phyloP scores from a whole-genome alignment of 352 stramenopile species.

The Thalassiosira ordinaria region DNA sequence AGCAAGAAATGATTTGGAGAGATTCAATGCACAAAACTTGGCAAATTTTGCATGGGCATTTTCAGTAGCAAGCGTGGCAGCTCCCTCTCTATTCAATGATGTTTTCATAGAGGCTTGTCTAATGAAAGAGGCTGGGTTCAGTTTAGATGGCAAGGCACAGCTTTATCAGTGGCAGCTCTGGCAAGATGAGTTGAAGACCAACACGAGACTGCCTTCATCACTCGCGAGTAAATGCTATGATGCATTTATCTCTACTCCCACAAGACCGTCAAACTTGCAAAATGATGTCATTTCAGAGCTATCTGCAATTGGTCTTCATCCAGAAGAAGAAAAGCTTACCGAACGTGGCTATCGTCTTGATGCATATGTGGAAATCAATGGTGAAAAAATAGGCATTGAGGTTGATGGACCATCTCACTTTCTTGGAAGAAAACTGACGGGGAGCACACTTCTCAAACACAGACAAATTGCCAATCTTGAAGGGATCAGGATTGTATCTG shows the following conservation, averaged over 20 bases:
- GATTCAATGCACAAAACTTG: slow-evolving; percentile 8
- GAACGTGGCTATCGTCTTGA: slow-evolving; percentile 34
- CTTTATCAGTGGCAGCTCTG: slow-evolving; percentile 40
- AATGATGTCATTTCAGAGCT: slow-evolving; percentile 30
- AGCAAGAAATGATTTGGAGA: too few species aligned
- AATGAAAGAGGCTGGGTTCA: slow-evolving; percentile 12
- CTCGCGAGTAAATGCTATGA: slow-evolving; percentile 8
- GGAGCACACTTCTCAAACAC: slow-evolving; percentile 38
- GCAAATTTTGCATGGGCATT: slow-evolving; percentile 42
- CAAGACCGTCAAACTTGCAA: not conserved
- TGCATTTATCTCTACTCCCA: not conserved
- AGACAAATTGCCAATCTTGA: slow-evolving; percentile 39
- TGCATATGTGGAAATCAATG: slow-evolving; percentile 27
- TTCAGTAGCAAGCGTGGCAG: not conserved
- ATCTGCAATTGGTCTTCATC: slow-evolving; percentile 22
- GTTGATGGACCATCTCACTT: slow-evolving; percentile 48
- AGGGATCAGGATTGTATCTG: slow-evolving; percentile 32
- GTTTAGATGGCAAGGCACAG: slow-evolving; percentile 2
- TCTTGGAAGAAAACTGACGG: slow-evolving; percentile 17
- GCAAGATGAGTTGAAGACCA: slow-evolving; percentile 12
- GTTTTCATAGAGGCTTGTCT: slow-evolving; percentile 4
- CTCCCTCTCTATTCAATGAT: slow-evolving; percentile 7
- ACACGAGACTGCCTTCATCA: not conserved
- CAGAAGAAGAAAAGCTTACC: slow-evolving; percentile 24
- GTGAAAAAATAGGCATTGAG: slow-evolving; percentile 24